phyloP scores from a whole-genome alignment of 257 asterid genomes.

The Lithospermum erythrorhizon region DNA sequence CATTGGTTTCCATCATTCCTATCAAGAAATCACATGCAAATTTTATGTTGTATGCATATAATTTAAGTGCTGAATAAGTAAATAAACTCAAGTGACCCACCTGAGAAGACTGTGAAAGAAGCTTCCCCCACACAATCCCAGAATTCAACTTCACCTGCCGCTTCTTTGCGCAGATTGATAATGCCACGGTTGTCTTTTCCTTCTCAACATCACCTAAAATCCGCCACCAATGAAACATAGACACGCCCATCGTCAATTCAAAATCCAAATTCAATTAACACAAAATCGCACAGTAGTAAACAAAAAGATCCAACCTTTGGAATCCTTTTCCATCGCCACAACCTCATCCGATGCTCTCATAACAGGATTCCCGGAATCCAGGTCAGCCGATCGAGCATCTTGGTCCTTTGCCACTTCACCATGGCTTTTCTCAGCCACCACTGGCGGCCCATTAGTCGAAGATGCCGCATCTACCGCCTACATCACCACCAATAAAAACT shows the following conservation, averaged over 20 bases:
- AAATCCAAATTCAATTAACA: background rate
- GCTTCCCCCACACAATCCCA: constrained; percentile 82
- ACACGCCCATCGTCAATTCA: background rate
- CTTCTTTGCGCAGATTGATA: constrained; percentile 34
- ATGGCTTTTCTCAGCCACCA: constrained; percentile 24
- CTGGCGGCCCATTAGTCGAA: constrained; percentile 33
- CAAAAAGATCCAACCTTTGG: constrained; percentile 32
- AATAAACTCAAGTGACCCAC: constrained; percentile 17
- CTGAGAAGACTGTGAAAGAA: constrained; percentile 65
- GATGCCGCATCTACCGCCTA: constrained; percentile 71
- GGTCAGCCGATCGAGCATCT: constrained; percentile 64
- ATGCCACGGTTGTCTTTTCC: constrained; percentile 25
- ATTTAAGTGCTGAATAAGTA: no score
- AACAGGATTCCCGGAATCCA: constrained; percentile 23
- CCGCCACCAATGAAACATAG: constrained; percentile 21
- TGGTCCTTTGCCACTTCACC: constrained; percentile 27
- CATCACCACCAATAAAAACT: constrained; percentile 2
- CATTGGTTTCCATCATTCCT: no score
- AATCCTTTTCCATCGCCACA: constrained; percentile 27
- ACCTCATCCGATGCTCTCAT: constrained; percentile 32
- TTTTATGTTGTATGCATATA: no score
- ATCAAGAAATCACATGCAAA: no score
- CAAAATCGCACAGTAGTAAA: background rate
- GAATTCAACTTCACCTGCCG: constrained; percentile 37
- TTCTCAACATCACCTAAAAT: constrained; percentile 38